Base-by-base conservation (phyloP, 177 flowering plant genomes). In the Telopea speciosissima region DNA sequence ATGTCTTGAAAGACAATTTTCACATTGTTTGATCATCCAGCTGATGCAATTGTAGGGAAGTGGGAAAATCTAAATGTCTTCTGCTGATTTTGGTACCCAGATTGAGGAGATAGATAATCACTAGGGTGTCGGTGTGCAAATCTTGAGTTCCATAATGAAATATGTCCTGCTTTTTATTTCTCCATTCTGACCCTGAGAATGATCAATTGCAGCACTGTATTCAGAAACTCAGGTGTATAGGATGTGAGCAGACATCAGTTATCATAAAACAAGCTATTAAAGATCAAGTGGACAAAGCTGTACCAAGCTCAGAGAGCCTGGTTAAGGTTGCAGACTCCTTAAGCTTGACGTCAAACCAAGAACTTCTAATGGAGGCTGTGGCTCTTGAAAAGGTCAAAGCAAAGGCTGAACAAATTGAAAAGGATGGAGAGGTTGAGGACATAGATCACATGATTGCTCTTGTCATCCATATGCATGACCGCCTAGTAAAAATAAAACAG, bases 311-410 rank as follows among this genome's bases (percentile, higher is more conserved):
- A 58, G 95, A 86, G 70, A 78, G 66, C 69, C 71, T 88, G 78
- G 81, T 72, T 31, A 83, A 81, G 76, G 71, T 91, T 79, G 85
- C 88, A 11, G 90, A 86, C 70, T 66, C 82, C 75, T 62, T 91
- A 70, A 77, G 84, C 79, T 75, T 91, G 76, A 86, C 68, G 68
- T 83, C 95, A 59, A 91, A 88, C 76, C 90, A 88, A 83, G 93
- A 87, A 71, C 80, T 90, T 72, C 83, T 91, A 24, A 90, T 91
- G 80, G 97, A 91, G 79, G 89, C 87, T 56, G 97, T 90, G 69
- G 93, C 94, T 65, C 94, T 91, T 74, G 97, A 90, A 75, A 86
- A 86, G 74, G 79, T 87, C 79, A 91, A 90, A 81, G 86, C 87
- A 75, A 85, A 82, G 78, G 93, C 90, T 21, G 93, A 87, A 65